Evolutionary conservation across 495 filamentous ascomycete genomes (phyloP).

Genomic region (Tricharina praecox): DNA sequence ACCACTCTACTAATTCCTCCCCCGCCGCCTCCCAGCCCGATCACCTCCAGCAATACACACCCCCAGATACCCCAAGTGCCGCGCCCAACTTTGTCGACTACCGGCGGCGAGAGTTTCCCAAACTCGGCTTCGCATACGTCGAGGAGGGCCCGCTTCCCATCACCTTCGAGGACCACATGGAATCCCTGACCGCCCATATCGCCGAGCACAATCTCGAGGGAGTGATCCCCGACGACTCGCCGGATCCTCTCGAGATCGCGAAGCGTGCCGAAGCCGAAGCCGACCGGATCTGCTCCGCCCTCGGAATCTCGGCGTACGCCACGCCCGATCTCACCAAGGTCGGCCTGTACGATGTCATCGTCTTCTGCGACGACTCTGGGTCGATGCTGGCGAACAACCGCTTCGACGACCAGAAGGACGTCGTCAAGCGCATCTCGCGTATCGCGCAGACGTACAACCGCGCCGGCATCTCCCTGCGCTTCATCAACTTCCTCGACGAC

Average conservation of each 20-base stretch:
- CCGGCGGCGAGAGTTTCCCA: neutral
- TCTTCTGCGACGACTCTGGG: slow-evolving; percentile 18
- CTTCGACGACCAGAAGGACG: neutral
- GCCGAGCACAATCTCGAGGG: neutral
- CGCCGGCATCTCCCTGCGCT: slow-evolving; percentile 8
- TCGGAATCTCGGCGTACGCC: neutral
- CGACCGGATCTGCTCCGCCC: neutral
- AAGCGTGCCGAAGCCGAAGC: neutral
- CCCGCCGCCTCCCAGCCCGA: neutral
- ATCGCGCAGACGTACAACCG: slow-evolving; percentile 5
- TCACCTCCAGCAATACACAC: neutral
- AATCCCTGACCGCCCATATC: slow-evolving; percentile 1
- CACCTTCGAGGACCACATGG: neutral
- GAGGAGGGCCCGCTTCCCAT: slow-evolving; percentile 4
- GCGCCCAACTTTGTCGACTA: neutral
- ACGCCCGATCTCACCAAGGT: slow-evolving; percentile 9
- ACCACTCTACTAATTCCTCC: neutral
- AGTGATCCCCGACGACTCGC: neutral
- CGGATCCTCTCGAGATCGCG: neutral
- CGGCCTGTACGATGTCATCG: slow-evolving; percentile 16
- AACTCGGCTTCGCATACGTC: slow-evolving; percentile 6
- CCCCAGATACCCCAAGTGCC: neutral
- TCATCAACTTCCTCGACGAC: slow-evolving; percentile 11
- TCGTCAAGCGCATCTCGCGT: slow-evolving; percentile 1
- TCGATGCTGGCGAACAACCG: slow-evolving; percentile 6